phyloP scores from a whole-genome alignment of 345 rosid species.

The Eucalyptus caleyi region DNA sequence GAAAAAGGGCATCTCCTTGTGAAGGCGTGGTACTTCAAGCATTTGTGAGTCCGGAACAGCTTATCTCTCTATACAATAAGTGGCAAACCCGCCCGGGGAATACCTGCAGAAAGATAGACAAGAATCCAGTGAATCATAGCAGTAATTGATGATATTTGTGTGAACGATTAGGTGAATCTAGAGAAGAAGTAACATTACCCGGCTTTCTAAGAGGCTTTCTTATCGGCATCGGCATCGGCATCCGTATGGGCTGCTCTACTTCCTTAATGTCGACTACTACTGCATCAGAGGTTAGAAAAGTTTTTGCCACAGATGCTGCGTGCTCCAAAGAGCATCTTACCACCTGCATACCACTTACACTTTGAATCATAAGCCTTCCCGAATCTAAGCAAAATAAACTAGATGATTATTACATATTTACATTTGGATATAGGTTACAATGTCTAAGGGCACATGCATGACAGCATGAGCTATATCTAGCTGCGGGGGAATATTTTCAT shows the following conservation, averaged over 20 bases:
- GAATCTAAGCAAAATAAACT: neutral
- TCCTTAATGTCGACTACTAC: constrained; percentile 71
- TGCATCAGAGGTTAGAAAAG: constrained; percentile 66
- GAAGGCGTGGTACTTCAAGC: neutral
- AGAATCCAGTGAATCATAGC: neutral
- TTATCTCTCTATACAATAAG: neutral
- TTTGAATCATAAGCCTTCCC: neutral
- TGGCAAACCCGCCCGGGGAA: neutral
- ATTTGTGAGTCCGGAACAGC: neutral
- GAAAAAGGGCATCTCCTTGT: neutral
- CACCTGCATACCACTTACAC: constrained; percentile 30
- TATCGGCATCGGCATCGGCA: constrained; percentile 25
- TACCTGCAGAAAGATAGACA: neutral
- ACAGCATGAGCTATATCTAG: neutral
- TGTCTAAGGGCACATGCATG: neutral
- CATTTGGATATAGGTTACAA: neutral
- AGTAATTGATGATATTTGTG: neutral
- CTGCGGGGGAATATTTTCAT: neutral
- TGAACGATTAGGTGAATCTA: neutral
- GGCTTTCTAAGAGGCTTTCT: constrained; percentile 34
- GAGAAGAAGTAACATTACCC: neutral
- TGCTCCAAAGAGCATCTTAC: constrained; percentile 92
- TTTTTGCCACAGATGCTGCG: constrained; percentile 82
- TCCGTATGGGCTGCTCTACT: constrained; percentile 3
- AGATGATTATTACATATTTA: neutral